A percentile compares a stretch with the other conserved stretches of the same genome.
These are phyloP conservation scores for Komagataella populi DNA, from an alignment of 805 yeast species.

Conservation along the genomic window DNA sequence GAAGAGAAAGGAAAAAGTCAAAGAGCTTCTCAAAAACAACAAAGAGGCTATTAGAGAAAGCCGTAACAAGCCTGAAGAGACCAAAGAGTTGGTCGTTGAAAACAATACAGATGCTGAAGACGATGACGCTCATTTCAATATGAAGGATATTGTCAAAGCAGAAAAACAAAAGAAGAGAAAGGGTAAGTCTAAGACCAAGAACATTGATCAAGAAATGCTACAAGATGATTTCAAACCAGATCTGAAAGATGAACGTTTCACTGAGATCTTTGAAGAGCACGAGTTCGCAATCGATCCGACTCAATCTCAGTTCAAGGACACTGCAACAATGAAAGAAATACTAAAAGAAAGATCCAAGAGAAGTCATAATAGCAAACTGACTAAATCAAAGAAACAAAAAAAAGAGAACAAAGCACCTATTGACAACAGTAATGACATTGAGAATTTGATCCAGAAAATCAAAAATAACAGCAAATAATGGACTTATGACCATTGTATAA, in stretches of 20 bases:
- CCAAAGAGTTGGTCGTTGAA: conserved; percentile 41
- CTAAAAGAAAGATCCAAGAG: conserved; percentile 62
- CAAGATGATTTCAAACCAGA: conserved; percentile 42
- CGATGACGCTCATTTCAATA: conserved; percentile 52
- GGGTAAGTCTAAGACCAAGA: conserved; percentile 25
- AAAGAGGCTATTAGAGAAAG: conserved; percentile 35
- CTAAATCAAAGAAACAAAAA: conserved; percentile 4
- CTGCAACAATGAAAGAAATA: conserved; percentile 75
- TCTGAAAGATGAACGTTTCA: conserved; percentile 74
- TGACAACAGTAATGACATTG: conserved; percentile 7
- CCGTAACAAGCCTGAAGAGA: conserved; percentile 16
- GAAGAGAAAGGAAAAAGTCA: conserved; percentile 65
- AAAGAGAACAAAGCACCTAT: conserved; percentile 3
- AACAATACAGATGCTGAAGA: conserved; percentile 29
- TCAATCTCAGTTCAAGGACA: conserved; percentile 78
- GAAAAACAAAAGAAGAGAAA: conserved; percentile 51
- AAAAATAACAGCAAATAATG: conserved; percentile 24
- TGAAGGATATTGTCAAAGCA: conserved; percentile 65
- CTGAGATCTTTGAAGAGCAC: conserved; percentile 69
- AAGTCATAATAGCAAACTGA: conserved; percentile 11
- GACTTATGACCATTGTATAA: conserved; percentile 4
- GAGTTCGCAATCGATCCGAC: conserved; percentile 93
- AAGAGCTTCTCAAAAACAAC: conserved; percentile 40
- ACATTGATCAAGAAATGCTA: conserved; percentile 32
- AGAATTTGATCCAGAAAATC: conserved; percentile 34